Evolutionary conservation across 768 basidiomycete species (phyloP).

Genomic region (Cubamyces lactineus): DNA sequence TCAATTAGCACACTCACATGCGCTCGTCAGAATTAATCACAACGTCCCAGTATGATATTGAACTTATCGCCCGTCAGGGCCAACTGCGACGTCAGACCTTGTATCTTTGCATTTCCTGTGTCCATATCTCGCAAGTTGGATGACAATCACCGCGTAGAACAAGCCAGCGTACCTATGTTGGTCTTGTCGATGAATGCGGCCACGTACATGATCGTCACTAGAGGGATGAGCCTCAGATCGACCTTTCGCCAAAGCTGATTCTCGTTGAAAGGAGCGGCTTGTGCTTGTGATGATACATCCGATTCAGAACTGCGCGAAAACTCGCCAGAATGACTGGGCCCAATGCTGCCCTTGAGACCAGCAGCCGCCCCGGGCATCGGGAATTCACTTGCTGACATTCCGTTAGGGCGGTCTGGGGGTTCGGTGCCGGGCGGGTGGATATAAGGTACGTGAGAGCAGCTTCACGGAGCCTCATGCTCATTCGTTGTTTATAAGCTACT

Average conservation of each 20-base stretch:
- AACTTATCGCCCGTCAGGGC: constrained; percentile 58
- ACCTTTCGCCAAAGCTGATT: constrained; percentile 35
- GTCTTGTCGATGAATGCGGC: constrained; percentile 32
- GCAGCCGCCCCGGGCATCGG: no score
- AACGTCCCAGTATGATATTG: constrained; percentile 60
- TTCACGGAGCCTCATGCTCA: no score
- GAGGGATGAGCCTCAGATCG: constrained; percentile 35
- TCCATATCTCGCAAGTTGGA: background rate
- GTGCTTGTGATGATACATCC: background rate
- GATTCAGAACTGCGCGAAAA: no score
- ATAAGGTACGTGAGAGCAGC: no score
- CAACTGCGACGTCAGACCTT: constrained; percentile 57
- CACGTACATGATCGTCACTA: constrained; percentile 34
- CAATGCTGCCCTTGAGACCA: no score
- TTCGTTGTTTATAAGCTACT: no score
- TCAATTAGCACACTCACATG: background rate
- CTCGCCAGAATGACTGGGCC: no score
- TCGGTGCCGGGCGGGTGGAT: no score
- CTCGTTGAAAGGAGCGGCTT: constrained; percentile 35
- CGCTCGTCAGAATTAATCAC: background rate
- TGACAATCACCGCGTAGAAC: background rate
- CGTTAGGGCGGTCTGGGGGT: no score
- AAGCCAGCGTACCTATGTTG: constrained; percentile 26
- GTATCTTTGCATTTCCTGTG: constrained; percentile 31
- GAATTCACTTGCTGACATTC: no score